Conservation (phyloP, 495 filamentous ascomycete genomes). For the Daldinia loculata region DNA sequence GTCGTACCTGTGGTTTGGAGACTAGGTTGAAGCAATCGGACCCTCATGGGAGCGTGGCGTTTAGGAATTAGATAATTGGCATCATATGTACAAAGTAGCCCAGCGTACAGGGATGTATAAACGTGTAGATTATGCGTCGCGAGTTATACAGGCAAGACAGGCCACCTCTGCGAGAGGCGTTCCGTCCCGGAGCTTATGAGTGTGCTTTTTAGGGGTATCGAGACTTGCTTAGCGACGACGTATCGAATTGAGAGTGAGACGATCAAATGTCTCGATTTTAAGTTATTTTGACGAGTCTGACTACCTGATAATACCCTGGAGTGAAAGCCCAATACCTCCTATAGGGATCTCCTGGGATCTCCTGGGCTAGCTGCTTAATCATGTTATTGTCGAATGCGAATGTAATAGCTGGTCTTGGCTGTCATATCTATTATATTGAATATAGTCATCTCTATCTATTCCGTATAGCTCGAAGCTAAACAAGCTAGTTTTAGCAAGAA, state of each 20-base stretch:
- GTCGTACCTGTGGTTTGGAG: constrained; percentile 10
- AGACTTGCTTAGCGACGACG: not conserved
- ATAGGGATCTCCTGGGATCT: no score
- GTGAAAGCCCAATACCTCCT: not conserved
- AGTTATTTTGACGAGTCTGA: not conserved
- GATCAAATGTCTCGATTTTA: not conserved
- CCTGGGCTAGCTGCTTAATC: no score
- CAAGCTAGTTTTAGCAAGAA: not conserved
- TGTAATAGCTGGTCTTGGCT: no score
- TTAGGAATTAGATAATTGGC: constrained; percentile 35
- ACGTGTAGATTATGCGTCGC: constrained; percentile 35
- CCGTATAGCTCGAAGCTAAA: not conserved
- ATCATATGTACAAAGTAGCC: constrained; percentile 41
- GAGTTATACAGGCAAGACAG: constrained; percentile 2
- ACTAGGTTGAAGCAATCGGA: constrained; percentile 18
- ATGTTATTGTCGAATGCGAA: no score
- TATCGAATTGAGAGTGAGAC: constrained; percentile 7
- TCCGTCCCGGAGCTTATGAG: not conserved
- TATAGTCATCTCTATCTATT: no score
- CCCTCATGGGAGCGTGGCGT: constrained; percentile 39
- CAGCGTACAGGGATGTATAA: constrained; percentile 36
- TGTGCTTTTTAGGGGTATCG: constrained; percentile 1
- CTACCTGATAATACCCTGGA: not conserved
- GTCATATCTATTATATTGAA: no score
- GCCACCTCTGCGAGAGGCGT: not conserved